A percentile compares a stretch with the other conserved stretches of the same genome.
phyloP scores from a whole-genome alignment of 305 asterid genomes.

The Solanum hybrid region DNA sequence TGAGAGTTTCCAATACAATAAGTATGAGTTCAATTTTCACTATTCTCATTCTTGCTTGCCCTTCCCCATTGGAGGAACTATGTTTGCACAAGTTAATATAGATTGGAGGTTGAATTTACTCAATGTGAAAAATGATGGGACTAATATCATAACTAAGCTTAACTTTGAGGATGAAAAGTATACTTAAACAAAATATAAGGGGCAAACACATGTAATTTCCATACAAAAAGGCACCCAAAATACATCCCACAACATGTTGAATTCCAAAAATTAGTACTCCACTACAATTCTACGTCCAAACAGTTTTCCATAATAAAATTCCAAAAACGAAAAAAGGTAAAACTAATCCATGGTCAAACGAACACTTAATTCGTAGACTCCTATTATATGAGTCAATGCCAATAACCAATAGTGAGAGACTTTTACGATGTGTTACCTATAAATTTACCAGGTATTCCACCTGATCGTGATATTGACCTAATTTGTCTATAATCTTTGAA shows the following conservation, averaged over 20 bases:
- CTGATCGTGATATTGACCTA: background rate
- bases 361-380: background rate
- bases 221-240: background rate
- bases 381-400: background rate
- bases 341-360: background rate
- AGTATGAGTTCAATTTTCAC: background rate
- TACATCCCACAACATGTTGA: background rate
- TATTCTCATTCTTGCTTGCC: background rate
- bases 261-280: background rate
- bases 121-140: background rate
- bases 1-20: background rate
- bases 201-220: background rate
- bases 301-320: background rate
- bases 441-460: background rate
- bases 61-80: background rate
- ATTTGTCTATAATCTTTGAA: no score
- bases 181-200: background rate
- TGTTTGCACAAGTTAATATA: background rate
- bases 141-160: background rate
- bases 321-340: background rate
- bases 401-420: background rate
- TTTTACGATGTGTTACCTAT: background rate
- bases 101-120: background rate
- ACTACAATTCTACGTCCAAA: background rate
- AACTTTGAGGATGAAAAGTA: background rate